phyloP scores from a whole-genome alignment of 2,329 filamentous ascomycete species.

The Monilinia vaccinii-corymbosi region DNA sequence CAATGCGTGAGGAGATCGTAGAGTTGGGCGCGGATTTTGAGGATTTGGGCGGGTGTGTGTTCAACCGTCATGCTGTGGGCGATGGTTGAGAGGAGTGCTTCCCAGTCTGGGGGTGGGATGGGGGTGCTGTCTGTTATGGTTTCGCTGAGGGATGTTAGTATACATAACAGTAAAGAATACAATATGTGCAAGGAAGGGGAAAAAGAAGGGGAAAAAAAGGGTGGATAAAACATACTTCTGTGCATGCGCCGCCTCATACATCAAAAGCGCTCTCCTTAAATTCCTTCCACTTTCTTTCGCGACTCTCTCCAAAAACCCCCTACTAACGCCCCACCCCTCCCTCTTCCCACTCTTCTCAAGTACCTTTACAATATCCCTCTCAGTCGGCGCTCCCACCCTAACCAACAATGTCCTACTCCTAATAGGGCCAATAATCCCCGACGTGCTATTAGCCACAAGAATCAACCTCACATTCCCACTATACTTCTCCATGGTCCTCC shows the following conservation, averaged over 20 bases:
- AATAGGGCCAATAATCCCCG: conserved; percentile 98
- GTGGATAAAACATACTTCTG: conserved; percentile 65
- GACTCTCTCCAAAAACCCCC: conserved; percentile 72
- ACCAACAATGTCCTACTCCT: conserved; percentile 85
- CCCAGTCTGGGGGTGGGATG: conserved; percentile 95
- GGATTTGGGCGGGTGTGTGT: conserved; percentile 78
- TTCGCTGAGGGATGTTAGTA: conserved; percentile 49
- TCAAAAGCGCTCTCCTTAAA: conserved; percentile 77
- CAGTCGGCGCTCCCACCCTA: conserved; percentile 79
- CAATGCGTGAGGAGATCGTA: conserved; percentile 97
- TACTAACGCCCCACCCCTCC: conserved; percentile 73
- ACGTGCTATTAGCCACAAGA: conserved; percentile 87
- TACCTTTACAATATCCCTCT: conserved; percentile 74
- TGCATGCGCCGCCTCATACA: conserved; percentile 95
- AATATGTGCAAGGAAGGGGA: background rate
- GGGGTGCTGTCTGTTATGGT: conserved; percentile 79
- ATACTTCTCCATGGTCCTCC: conserved; percentile 99
- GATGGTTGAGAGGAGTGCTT: conserved; percentile 78
- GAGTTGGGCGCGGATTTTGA: conserved; percentile 85
- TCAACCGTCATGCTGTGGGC: conserved; percentile 92
- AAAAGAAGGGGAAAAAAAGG: conserved; percentile 11
- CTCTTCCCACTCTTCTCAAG: conserved; percentile 62
- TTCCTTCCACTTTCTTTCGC: conserved; percentile 88
- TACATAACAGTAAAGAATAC: background rate
- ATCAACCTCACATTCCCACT: conserved; percentile 90